These are phyloP conservation scores for Ophiognomonia clavigignenti-juglandacearum DNA, from an alignment of 2,329 filamentous ascomycete species.

Conservation along the genomic window DNA sequence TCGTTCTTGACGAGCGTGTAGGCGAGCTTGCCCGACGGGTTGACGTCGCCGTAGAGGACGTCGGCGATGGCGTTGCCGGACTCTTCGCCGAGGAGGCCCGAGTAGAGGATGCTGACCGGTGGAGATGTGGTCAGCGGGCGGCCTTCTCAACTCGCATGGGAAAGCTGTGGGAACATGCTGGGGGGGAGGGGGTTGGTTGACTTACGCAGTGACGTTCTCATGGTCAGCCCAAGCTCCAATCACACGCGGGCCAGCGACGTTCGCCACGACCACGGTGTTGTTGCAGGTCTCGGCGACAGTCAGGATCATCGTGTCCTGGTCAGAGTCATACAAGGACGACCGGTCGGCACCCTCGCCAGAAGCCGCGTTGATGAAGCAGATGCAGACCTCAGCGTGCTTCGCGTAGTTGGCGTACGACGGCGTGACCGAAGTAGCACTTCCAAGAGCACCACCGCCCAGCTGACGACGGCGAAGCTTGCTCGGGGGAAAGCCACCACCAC, in stretches of 20 bases:
- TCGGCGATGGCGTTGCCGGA: conserved; percentile 56
- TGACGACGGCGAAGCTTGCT: not conserved
- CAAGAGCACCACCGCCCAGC: conserved; percentile 3
- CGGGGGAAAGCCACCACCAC: not conserved
- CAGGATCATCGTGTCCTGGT: conserved; percentile 49
- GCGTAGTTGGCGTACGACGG: conserved; percentile 15
- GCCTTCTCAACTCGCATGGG: not conserved
- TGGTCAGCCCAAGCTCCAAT: conserved; percentile 53
- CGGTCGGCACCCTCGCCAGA: conserved; percentile 46
- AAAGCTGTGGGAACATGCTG: not conserved
- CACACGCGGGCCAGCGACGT: conserved; percentile 57
- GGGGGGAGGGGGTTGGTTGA: not conserved
- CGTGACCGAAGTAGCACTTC: conserved; percentile 3
- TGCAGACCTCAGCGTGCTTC: conserved; percentile 24
- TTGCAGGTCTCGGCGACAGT: conserved; percentile 56
- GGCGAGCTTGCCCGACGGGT: conserved; percentile 52
- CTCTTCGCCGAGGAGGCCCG: conserved; percentile 57
- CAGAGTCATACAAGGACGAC: conserved; percentile 15
- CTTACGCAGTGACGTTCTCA: conserved; percentile 50
- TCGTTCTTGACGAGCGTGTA: conserved; percentile 52
- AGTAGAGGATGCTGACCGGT: conserved; percentile 53
- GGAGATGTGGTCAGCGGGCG: not conserved
- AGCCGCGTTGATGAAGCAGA: conserved; percentile 64
- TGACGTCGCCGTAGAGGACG: conserved; percentile 55
- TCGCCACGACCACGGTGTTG: conserved; percentile 65